A percentile compares a stretch with the other conserved stretches of the same genome.
Evolutionary conservation across 176 grass and related monocot genomes (phyloP).

Genomic region (Thalia dealbata): DNA sequence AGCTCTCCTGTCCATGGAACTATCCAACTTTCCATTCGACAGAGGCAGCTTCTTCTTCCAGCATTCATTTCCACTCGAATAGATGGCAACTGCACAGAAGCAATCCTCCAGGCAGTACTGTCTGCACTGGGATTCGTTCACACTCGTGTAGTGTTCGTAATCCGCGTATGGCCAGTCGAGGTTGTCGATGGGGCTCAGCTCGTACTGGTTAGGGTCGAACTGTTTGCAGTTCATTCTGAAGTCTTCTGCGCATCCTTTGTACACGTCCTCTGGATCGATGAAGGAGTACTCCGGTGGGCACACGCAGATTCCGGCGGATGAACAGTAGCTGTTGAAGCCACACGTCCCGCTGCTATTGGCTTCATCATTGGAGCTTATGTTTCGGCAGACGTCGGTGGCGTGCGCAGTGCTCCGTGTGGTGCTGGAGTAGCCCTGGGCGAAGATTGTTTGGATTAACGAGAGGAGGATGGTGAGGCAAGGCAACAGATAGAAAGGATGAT

Average conservation of each 20-base stretch:
- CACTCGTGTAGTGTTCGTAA: constrained; percentile 10
- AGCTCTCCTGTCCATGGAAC: neutral
- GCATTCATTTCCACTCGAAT: neutral
- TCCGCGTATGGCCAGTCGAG: constrained; percentile 19
- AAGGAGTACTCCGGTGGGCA: constrained; percentile 32
- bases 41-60: constrained; percentile 30
- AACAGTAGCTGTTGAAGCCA: constrained; percentile 43
- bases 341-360: constrained; percentile 28
- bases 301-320: constrained; percentile 9
- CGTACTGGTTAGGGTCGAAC: neutral
- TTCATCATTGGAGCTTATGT: neutral
- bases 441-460: no score
- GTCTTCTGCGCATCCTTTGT: constrained; percentile 32
- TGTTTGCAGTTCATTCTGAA: constrained; percentile 12
- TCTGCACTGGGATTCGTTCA: neutral
- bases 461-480: no score
- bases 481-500: no score
- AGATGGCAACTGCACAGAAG: constrained; percentile 22
- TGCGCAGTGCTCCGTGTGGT: no score
- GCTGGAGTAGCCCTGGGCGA: no score
- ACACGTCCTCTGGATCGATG: constrained; percentile 8
- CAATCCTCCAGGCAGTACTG: constrained; percentile 25
- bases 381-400: neutral
- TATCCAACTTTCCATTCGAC: constrained; percentile 21
- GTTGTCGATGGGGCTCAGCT: neutral